Percentiles rank a stretch among this genome's conserved stretches.
Conservation (phyloP, 306 rosid species). For the Cicer yamashitae region DNA sequence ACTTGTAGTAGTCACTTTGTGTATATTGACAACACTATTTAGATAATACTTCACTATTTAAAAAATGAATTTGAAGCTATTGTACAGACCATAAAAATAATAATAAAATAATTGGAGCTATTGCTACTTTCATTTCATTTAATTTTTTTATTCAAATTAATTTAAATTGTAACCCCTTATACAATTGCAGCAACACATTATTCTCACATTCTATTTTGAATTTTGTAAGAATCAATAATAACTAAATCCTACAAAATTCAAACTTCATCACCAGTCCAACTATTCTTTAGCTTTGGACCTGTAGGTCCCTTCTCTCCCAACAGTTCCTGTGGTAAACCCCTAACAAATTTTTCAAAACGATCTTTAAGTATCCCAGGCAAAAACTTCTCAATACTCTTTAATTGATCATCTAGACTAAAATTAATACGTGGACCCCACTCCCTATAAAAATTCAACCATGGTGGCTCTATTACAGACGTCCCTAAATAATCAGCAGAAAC, state of each 20-base stretch:
- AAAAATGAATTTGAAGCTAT: no score
- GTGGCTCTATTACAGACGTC: conserved; percentile 49
- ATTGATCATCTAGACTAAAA: conserved; percentile 50
- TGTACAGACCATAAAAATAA: neutral
- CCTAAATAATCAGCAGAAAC: conserved; percentile 69
- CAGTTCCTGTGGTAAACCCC: conserved; percentile 60
- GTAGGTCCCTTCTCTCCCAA: conserved; percentile 82
- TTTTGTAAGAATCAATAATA: neutral
- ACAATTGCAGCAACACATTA: neutral
- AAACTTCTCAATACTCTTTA: conserved; percentile 47
- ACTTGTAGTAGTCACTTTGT: no score
- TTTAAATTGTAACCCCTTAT: neutral
- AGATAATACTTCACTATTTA: no score
- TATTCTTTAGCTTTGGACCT: conserved; percentile 71
- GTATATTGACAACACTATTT: no score
- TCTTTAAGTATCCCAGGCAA: conserved; percentile 55
- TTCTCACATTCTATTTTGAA: neutral
- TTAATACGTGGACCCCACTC: conserved; percentile 79
- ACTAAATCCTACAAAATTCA: neutral
- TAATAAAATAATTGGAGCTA: neutral
- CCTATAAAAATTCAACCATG: conserved; percentile 67
- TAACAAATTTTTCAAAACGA: conserved; percentile 39
- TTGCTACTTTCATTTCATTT: neutral
- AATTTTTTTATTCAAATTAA: neutral
- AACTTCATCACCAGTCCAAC: conserved; percentile 79